Percentiles rank a stretch among this genome's conserved stretches.
Conservation (phyloP, 352 stramenopile genomes). For the Globisporangium perplexum region DNA sequence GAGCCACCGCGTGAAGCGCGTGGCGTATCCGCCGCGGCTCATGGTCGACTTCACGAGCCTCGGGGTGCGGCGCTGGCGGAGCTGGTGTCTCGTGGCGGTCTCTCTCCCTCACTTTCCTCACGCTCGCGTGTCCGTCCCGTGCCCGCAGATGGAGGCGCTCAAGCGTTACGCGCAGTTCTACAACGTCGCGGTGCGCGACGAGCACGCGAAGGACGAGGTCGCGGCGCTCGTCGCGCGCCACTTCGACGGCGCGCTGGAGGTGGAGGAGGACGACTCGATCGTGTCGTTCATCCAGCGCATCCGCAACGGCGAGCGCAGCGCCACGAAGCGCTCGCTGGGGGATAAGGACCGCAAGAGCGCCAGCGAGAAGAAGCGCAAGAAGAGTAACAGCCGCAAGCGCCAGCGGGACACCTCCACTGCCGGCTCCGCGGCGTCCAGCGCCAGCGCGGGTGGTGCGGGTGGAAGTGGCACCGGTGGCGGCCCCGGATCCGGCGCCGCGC, state of each 20-base stretch:
- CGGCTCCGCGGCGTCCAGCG: background rate
- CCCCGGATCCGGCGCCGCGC: constrained; percentile 6
- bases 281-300: constrained; percentile 80
- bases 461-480: constrained; percentile 1
- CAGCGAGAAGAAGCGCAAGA: constrained; percentile 64
- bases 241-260: constrained; percentile 73
- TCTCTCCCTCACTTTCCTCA: background rate
- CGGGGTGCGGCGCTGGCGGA: constrained; percentile 47
- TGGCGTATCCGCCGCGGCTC: constrained; percentile 64
- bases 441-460: constrained; percentile 11
- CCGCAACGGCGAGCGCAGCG: constrained; percentile 70
- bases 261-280: constrained; percentile 85
- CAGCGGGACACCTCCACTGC: constrained; percentile 41
- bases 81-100: background rate
- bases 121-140: background rate
- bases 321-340: constrained; percentile 38
- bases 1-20: constrained; percentile 38
- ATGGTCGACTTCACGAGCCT: constrained; percentile 85
- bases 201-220: constrained; percentile 62
- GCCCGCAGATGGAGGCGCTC: constrained; percentile 54
- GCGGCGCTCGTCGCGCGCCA: constrained; percentile 74
- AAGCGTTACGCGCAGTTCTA: constrained; percentile 81
- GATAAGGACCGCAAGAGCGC: constrained; percentile 68
- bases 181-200: constrained; percentile 56
- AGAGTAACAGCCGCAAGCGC: constrained; percentile 68